These are phyloP conservation scores for Toxoplasma gondii DNA, from an alignment of 169 alveolate genomes.

Conservation along the genomic window DNA sequence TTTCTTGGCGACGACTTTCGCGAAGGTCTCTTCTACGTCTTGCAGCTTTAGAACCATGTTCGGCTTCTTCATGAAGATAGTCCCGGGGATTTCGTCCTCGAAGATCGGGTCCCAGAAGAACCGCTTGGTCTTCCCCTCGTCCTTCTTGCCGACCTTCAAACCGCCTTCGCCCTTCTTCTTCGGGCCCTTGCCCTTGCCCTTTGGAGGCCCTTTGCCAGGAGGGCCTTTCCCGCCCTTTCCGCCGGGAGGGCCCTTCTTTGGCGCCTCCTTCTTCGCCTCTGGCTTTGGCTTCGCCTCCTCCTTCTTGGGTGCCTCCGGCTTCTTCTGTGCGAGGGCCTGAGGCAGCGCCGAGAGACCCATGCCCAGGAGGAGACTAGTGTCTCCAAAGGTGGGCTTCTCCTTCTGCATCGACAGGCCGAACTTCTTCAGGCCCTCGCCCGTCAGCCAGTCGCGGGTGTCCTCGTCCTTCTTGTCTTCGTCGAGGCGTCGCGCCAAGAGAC, in stretches of 20 bases:
- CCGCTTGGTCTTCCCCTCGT: constrained; percentile 86
- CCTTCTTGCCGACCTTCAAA: constrained; percentile 66
- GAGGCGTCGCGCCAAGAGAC: not conserved
- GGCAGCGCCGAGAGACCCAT: constrained; percentile 19
- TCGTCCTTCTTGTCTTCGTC: not conserved
- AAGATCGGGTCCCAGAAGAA: constrained; percentile 91
- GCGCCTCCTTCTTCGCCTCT: constrained; percentile 57
- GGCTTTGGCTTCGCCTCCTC: constrained; percentile 45
- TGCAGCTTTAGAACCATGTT: constrained; percentile 69
- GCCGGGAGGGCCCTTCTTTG: constrained; percentile 29
- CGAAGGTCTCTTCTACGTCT: constrained; percentile 79
- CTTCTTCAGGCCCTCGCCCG: constrained; percentile 38
- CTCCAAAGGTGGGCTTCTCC: not conserved
- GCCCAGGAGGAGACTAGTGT: not conserved
- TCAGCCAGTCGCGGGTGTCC: not conserved
- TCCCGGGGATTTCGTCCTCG: constrained; percentile 87
- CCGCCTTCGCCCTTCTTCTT: constrained; percentile 51
- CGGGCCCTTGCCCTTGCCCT: constrained; percentile 49
- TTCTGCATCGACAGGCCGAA: not conserved
- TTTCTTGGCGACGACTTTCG: constrained; percentile 80
- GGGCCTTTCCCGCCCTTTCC: constrained; percentile 36
- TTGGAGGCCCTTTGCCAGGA: constrained; percentile 50
- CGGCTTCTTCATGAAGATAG: constrained; percentile 75
- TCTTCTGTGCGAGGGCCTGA: not conserved
- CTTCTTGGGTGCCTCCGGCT: not conserved